These are phyloP conservation scores for Candida sphagnicola DNA, from an alignment of 805 yeast genomes.

Conservation along the genomic window DNA sequence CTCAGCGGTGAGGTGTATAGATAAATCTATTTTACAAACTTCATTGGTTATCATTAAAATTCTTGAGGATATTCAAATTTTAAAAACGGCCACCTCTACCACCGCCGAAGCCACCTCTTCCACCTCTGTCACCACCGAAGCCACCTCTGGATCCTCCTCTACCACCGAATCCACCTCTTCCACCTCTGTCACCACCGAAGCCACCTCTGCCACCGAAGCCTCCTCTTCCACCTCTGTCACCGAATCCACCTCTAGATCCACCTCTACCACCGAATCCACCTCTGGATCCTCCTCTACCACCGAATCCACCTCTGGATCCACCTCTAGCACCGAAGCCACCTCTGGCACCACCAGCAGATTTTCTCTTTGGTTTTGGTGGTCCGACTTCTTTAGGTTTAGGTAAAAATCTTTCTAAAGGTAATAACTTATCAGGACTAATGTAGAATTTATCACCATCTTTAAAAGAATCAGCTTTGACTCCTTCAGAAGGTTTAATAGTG, in stretches of 20 bases:
- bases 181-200: conserved; percentile 16
- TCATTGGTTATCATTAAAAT: conserved; percentile 4
- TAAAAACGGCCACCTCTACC: conserved; percentile 33
- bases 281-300: conserved; percentile 34
- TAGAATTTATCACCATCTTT: conserved; percentile 94
- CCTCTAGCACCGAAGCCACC: conserved; percentile 38
- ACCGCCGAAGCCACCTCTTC: conserved; percentile 34
- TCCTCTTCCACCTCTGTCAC: conserved; percentile 36
- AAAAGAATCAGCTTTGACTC: conserved; percentile 91
- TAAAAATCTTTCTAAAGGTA: conserved; percentile 93
- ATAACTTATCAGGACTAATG: conserved; percentile 91
- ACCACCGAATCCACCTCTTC: conserved; percentile 31
- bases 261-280: conserved; percentile 39
- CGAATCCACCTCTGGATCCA: conserved; percentile 36
- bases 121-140: conserved; percentile 33
- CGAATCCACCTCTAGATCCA: conserved; percentile 34
- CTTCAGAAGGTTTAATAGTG: conserved; percentile 94
- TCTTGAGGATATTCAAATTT: conserved; percentile 1
- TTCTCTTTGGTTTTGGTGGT: conserved; percentile 74
- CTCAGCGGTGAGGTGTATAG: neutral
- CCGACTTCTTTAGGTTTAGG: conserved; percentile 92
- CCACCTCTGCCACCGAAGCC: conserved; percentile 32
- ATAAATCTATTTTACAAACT: neutral
- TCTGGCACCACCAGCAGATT: conserved; percentile 52
- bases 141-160: conserved; percentile 39